Base-by-base conservation (phyloP, 345 rosid species). In the Eucalyptus coolabah region DNA sequence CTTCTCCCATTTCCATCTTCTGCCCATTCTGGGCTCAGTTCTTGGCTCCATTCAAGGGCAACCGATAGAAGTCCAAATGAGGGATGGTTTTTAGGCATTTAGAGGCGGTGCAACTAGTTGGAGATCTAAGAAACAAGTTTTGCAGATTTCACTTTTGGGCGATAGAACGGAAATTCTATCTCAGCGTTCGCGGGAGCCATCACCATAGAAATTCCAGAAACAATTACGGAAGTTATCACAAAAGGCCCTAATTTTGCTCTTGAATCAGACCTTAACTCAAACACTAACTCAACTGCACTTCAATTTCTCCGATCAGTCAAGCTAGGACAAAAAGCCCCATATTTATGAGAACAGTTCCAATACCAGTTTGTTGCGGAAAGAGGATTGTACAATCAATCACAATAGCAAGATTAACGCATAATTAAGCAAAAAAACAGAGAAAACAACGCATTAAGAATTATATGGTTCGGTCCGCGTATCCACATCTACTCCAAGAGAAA, bases 391-490 rank as follows among this genome's bases (percentile, higher is more conserved):
- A 28, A 28, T 60, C 69, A 60, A 3, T 5, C 32, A 6, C 32
- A 6, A 60, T 28, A 60, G 32, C 32, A 6, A 28, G 69, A 60
- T 60, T 60, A 28, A 28, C 0, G 0, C 59, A 19, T 19, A 2
- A 53, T 53, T 19, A 53, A 8, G 26, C 10, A 8, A 53, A 19
- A 51, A 7, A 53, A 0, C 2, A 53, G 4, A 8, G 9, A 8
- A 51, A 53, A 53, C 24, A 53, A 53, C 0, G 0, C 5, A 19
- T 19, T 1, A 53, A 60, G 11, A n/a, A 4, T 15, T 0, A n/a
- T 9, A 5, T 32, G 10, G 1, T 67, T 16, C 0, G 2, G 5
- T 67, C 10, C 6, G 0, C 2, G 6, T 14, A 67, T n/a, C 12
- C 1, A 2, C 18, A 2, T 32, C 11, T n/a, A 67, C 40, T n/a